phyloP scores from a whole-genome alignment of 2,329 filamentous ascomycete genomes.

The Fusarium anthophilum region DNA sequence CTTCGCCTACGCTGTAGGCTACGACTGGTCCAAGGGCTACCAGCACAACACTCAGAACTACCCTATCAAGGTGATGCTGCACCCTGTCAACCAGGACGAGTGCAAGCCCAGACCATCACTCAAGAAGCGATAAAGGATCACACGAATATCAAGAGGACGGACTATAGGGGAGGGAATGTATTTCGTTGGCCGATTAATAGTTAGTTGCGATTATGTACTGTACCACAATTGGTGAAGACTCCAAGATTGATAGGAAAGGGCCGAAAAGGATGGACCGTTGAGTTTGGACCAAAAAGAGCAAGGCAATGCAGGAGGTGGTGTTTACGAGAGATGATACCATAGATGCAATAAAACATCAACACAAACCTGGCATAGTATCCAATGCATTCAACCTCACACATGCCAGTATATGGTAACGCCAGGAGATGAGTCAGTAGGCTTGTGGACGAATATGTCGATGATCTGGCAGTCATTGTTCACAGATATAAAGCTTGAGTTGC shows the following conservation, averaged over 20 bases:
- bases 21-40: conserved; percentile 99
- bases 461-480: background rate
- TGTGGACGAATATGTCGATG: background rate
- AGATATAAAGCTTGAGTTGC: background rate
- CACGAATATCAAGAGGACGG: background rate
- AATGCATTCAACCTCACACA: background rate
- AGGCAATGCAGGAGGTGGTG: conserved; percentile 27
- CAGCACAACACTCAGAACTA: conserved; percentile 79
- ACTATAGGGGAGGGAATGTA: background rate
- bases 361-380: conserved; percentile 1
- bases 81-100: conserved; percentile 73
- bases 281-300: conserved; percentile 7
- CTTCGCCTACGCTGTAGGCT: conserved; percentile 90
- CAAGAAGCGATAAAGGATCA: conserved; percentile 63
- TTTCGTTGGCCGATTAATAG: conserved; percentile 22
- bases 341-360: conserved; percentile 35
- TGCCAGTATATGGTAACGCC: background rate
- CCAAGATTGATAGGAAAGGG: conserved; percentile 20
- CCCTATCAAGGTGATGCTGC: conserved; percentile 85
- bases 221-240: conserved; percentile 3
- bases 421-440: background rate
- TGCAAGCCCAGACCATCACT: conserved; percentile 69
- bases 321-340: conserved; percentile 46
- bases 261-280: conserved; percentile 17
- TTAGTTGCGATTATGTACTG: conserved; percentile 31